phyloP scores from a whole-genome alignment of 768 basidiomycete species.

The Rhodocollybia butyracea region DNA sequence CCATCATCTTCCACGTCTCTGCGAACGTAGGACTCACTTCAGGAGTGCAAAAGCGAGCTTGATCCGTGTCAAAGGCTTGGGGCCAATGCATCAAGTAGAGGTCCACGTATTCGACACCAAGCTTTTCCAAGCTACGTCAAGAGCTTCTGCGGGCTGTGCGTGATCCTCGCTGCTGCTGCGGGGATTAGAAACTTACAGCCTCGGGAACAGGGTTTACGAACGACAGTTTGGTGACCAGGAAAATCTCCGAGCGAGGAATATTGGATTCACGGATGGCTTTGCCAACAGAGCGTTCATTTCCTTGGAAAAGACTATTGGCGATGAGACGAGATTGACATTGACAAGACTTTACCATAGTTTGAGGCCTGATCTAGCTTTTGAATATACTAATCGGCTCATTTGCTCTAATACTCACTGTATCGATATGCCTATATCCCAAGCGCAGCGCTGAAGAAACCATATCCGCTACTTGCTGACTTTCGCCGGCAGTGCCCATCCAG shows the following conservation, averaged over 20 bases:
- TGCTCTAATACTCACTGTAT: slow-evolving; percentile 26
- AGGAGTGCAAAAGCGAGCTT: slow-evolving; percentile 10
- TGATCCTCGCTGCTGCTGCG: slow-evolving; percentile 29
- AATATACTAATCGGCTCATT: too few relatives aligned
- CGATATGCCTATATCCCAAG: slow-evolving; percentile 32
- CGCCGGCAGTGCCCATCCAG: slow-evolving; percentile 29
- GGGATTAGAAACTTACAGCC: slow-evolving; percentile 18
- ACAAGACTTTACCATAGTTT: slow-evolving; percentile 8
- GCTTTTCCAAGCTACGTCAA: slow-evolving; percentile 31
- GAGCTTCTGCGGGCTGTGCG: slow-evolving; percentile 26
- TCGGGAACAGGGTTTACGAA: slow-evolving; percentile 12
- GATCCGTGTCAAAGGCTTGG: slow-evolving; percentile 15
- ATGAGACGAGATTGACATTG: too few relatives aligned
- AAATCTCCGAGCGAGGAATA: slow-evolving; percentile 35
- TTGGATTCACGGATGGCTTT: slow-evolving; percentile 35
- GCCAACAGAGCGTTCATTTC: slow-evolving; percentile 35
- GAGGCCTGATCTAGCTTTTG: slow-evolving; percentile 5
- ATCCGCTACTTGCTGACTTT: slow-evolving; percentile 20
- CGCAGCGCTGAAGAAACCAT: slow-evolving; percentile 21
- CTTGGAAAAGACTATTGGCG: slow-evolving; percentile 11
- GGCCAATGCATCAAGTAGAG: slow-evolving; percentile 45
- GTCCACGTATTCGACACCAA: slow-evolving; percentile 43
- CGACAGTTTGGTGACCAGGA: slow-evolving; percentile 40
- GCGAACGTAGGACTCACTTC: slow-evolving; percentile 26
- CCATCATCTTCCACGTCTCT: slow-evolving; percentile 41